Evolutionary conservation across 2,329 filamentous ascomycete species (phyloP), one percentile per base, ranked within the genome.

Genomic region (Alternaria alternata): DNA sequence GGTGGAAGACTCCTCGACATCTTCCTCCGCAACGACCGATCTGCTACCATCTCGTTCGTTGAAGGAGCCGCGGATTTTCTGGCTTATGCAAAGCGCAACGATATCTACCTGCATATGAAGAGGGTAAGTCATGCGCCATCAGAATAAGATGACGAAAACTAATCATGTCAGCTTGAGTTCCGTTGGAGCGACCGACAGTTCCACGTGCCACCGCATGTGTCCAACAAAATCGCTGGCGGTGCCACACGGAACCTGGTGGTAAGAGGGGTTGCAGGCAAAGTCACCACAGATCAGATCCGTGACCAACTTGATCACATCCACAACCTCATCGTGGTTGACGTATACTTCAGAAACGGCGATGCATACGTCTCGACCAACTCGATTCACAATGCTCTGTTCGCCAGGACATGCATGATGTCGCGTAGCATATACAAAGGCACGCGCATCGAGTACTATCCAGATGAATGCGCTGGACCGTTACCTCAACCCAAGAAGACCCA

Each of bases 291-390:
- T 7, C 78, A 80, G 16, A 87, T 96, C 64, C 87, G 90, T 11
- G 84, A 89, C 5, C 91, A 96, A 68, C 83, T 95, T 38, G 89
- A 93, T 24, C 92, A 96, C 74, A 94, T 96, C 61, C 89, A 94
- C 80, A 91, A 92, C 63, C 83, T 96, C 1, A 81, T 89, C 22
- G 85, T 96, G 11, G 83, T 95, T 69, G 85, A 85, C 43, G 80
- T 95, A 44, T 64, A 65, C 51, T 89, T 91, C 75, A 77, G 79
- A 3, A 81, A 83, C 18, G 83, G 83, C 4, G 86, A 88, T 75
- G 90, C 86, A 59, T 87, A 87, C 75, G 87, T 96, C 65, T 88
- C 86, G 56, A 92, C 89, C 7, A 96, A 94, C 75, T 93, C 91
- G 0, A 85, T 96, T 9, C 85, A 90, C 70, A 89, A 90, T 63